These are phyloP conservation scores for Begonia masoniana DNA, from an alignment of 306 rosid species.

Conservation along the genomic window DNA sequence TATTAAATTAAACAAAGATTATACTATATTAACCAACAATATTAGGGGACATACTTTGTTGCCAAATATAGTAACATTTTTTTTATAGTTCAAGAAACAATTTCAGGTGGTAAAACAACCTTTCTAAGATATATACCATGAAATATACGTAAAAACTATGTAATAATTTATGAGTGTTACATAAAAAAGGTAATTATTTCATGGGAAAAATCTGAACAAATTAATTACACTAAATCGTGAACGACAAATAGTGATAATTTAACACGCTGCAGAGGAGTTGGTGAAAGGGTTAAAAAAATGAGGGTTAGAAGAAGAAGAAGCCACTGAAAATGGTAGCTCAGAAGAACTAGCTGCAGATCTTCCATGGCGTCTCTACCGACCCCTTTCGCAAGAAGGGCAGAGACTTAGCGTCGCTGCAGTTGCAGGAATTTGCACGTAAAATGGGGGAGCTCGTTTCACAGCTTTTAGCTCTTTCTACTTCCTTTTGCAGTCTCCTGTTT, in stretches of 20 bases:
- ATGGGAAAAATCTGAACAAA: too few species aligned
- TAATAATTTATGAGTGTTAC: too few species aligned
- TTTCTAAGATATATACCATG: too few species aligned
- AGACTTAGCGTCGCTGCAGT: slow-evolving; percentile 61
- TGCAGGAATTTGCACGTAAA: slow-evolving; percentile 58
- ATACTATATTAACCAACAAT: too few species aligned
- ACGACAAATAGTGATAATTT: neutral
- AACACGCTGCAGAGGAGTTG: slow-evolving; percentile 60
- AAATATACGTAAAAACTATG: too few species aligned
- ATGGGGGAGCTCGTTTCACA: slow-evolving; percentile 36
- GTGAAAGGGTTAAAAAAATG: slow-evolving; percentile 36
- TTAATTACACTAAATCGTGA: too few species aligned
- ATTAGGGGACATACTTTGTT: too few species aligned
- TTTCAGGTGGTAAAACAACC: too few species aligned
- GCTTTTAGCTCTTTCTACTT: slow-evolving; percentile 50
- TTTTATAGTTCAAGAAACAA: too few species aligned
- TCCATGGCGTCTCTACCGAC: slow-evolving; percentile 18
- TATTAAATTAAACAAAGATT: too few species aligned
- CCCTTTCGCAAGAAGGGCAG: slow-evolving; percentile 60
- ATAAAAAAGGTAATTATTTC: too few species aligned
- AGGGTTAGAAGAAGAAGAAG: slow-evolving; percentile 21
- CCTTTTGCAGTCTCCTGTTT: slow-evolving; percentile 46
- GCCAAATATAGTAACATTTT: too few species aligned
- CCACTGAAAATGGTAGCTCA: slow-evolving; percentile 31
- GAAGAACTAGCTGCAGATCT: neutral